phyloP scores from a whole-genome alignment of 305 asterid genomes.

The Fraxinus velutina region DNA sequence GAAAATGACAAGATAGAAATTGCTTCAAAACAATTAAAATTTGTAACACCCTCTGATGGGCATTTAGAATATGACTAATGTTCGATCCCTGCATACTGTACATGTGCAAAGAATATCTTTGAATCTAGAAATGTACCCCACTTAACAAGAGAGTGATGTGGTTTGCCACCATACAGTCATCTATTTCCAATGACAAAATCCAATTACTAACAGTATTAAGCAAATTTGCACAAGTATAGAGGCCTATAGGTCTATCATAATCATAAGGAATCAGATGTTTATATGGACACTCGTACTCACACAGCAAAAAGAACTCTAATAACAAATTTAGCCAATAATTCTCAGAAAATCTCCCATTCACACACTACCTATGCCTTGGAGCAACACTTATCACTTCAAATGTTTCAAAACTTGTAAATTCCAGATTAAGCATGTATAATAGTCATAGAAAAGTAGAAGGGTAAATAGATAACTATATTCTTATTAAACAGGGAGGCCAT shows the following conservation, averaged over 20 bases:
- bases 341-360: neutral
- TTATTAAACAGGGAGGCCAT: neutral
- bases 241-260: neutral
- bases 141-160: neutral
- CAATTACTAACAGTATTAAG: neutral
- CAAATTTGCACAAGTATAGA: neutral
- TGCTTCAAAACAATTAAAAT: slow-evolving; percentile 12
- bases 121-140: neutral
- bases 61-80: neutral
- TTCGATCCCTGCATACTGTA: neutral
- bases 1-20: neutral
- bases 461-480: neutral
- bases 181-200: neutral
- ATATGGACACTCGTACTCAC: neutral
- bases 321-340: neutral
- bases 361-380: neutral
- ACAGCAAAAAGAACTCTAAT: neutral
- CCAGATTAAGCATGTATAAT: neutral
- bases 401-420: neutral
- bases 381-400: neutral
- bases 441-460: neutral
- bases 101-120: neutral
- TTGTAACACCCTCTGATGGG: neutral
- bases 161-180: neutral
- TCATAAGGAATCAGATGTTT: neutral